Conservation (phyloP, 306 rosid genomes). For the Albizia julibrissin region DNA sequence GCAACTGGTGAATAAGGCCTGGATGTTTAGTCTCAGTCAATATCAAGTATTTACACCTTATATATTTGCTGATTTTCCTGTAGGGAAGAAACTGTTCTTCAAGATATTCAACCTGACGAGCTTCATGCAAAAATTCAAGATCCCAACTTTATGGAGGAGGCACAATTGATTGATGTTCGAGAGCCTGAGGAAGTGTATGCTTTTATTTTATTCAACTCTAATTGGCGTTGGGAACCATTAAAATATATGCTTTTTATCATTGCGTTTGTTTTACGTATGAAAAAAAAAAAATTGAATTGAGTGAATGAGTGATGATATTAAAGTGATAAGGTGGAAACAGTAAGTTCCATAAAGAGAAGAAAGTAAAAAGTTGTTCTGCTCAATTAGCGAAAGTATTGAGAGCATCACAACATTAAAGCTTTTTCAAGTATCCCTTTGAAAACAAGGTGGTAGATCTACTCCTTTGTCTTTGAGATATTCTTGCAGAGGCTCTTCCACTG, state of each 20-base stretch:
- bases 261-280: constrained; percentile 8
- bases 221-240: constrained; percentile 21
- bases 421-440: constrained; percentile 2
- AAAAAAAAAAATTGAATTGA: neutral
- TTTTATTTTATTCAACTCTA: constrained; percentile 21
- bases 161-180: constrained; percentile 85
- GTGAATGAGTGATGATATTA: constrained; percentile 11
- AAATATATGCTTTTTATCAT: neutral
- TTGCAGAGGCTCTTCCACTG: constrained; percentile 13
- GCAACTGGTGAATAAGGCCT: constrained; percentile 14
- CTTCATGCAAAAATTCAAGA: constrained; percentile 71
- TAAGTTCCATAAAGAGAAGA: constrained; percentile 7
- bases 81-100: constrained; percentile 76
- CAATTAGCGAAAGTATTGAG: constrained; percentile 6
- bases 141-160: constrained; percentile 72
- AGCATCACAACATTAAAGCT: constrained; percentile 16
- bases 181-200: constrained; percentile 95
- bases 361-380: neutral
- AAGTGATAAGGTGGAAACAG: constrained; percentile 18
- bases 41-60: constrained; percentile 22
- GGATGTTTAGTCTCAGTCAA: constrained; percentile 10
- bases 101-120: constrained; percentile 76
- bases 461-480: constrained; percentile 21
- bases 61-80: constrained; percentile 33
- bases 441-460: constrained; percentile 5